Evolutionary conservation across 768 basidiomycete genomes (phyloP).

Genomic region (Ramaria rubella): DNA sequence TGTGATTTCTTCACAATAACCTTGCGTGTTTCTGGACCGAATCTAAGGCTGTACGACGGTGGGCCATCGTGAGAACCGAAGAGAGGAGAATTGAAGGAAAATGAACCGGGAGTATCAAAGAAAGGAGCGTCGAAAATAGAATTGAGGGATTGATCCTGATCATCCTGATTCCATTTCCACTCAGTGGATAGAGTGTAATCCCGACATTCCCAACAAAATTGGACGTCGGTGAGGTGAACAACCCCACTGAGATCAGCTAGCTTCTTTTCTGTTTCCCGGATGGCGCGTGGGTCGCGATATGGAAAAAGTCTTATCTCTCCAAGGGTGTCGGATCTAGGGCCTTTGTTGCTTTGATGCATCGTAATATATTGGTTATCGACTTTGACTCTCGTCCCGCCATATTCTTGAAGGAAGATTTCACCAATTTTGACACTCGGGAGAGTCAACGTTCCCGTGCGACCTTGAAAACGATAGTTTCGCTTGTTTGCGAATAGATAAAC

Average conservation of each 20-base stretch:
- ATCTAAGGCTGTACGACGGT: not conserved
- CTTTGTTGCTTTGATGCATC: constrained; percentile 17
- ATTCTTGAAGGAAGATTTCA: constrained; percentile 30
- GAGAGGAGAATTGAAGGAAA: no score
- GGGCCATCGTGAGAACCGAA: not conserved
- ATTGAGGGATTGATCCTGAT: no score
- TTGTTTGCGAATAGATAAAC: constrained; percentile 42
- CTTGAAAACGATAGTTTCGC: constrained; percentile 22
- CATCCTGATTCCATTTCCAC: constrained; percentile 30
- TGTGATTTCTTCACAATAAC: not conserved
- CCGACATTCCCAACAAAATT: constrained; percentile 61
- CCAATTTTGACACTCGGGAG: constrained; percentile 39
- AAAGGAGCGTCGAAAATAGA: no score
- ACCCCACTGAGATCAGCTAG: not conserved
- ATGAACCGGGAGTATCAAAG: no score
- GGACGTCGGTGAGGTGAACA: constrained; percentile 34
- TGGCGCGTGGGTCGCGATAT: constrained; percentile 34
- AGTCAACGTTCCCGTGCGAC: constrained; percentile 42
- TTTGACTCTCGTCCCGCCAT: constrained; percentile 18
- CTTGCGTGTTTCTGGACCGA: not conserved
- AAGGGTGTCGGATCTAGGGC: constrained; percentile 25
- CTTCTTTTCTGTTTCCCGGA: not conserved
- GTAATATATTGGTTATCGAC: constrained; percentile 29
- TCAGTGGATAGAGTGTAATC: constrained; percentile 52
- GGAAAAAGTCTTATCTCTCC: constrained; percentile 29